Conservation (phyloP, 1,284 basidiomycete genomes). For the Cutaneotrichosporon spelunceum region DNA sequence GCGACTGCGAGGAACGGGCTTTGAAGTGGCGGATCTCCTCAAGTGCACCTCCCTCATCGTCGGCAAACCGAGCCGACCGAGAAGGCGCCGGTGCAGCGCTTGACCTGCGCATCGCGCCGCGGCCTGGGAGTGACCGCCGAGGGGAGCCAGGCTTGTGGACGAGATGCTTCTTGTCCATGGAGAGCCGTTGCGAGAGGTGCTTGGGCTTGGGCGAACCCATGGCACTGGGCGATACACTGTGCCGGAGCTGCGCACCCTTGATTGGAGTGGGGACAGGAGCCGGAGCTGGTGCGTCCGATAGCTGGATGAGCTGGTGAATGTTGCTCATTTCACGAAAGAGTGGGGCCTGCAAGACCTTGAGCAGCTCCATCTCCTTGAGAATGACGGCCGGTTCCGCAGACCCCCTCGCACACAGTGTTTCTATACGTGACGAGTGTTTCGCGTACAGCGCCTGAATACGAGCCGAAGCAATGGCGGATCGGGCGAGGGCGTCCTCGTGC, state of each 20-base stretch:
- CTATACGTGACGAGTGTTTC: constrained; percentile 62
- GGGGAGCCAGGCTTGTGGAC: constrained; percentile 13
- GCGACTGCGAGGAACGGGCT: constrained; percentile 9
- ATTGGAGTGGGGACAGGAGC: constrained; percentile 6
- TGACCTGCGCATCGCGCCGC: background rate
- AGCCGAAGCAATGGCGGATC: constrained; percentile 57
- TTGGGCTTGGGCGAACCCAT: constrained; percentile 15
- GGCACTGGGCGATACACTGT: background rate
- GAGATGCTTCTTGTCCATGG: constrained; percentile 15
- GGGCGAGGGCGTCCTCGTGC: constrained; percentile 66
- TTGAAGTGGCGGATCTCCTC: constrained; percentile 12
- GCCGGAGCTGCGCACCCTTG: constrained; percentile 3
- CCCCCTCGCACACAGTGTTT: constrained; percentile 24
- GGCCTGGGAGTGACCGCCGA: constrained; percentile 3
- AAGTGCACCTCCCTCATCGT: constrained; percentile 14
- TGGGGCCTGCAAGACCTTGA: background rate
- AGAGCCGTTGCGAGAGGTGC: constrained; percentile 9
- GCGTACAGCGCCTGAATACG: constrained; percentile 70
- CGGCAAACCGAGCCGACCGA: constrained; percentile 15
- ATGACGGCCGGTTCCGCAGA: constrained; percentile 37
- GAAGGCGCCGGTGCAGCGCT: background rate
- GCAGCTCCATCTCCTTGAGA: background rate
- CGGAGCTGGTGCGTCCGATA: background rate
- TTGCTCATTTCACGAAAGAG: constrained; percentile 8
- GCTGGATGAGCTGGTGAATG: constrained; percentile 2